A percentile compares a stretch with the other conserved stretches of the same genome.
phyloP scores from a whole-genome alignment of 2,329 filamentous ascomycete species.

The Phoma sp. region DNA sequence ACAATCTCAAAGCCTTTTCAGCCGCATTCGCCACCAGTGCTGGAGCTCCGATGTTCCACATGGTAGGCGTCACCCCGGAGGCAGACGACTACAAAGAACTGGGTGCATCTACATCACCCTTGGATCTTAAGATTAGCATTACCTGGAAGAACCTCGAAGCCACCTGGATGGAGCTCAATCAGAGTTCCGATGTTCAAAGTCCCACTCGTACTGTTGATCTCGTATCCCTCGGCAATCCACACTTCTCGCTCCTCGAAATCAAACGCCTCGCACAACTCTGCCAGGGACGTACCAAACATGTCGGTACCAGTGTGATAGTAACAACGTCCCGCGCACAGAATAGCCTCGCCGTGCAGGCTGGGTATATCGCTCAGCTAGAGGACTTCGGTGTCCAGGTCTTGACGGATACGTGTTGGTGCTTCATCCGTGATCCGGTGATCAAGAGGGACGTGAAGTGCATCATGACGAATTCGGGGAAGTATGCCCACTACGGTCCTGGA shows the following conservation, averaged over 20 bases:
- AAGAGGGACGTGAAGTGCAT: slow-evolving; percentile 36
- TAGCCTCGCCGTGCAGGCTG: slow-evolving; percentile 32
- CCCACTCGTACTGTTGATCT: slow-evolving; percentile 41
- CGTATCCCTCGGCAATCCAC: slow-evolving; percentile 56
- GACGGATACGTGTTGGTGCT: slow-evolving; percentile 60
- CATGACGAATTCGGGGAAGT: slow-evolving; percentile 58
- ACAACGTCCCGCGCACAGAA: slow-evolving; percentile 27
- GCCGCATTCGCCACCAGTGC: slow-evolving; percentile 56
- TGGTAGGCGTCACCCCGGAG: slow-evolving; percentile 52
- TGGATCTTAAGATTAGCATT: neutral
- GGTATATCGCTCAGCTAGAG: slow-evolving; percentile 41
- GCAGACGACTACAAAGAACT: slow-evolving; percentile 20
- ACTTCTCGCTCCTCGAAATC: slow-evolving; percentile 53
- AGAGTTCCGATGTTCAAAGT: neutral
- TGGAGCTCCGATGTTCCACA: slow-evolving; percentile 56
- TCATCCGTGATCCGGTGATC: slow-evolving; percentile 54
- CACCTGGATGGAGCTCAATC: neutral
- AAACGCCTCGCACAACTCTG: slow-evolving; percentile 42
- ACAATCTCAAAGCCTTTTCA: slow-evolving; percentile 54
- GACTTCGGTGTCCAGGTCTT: slow-evolving; percentile 51
- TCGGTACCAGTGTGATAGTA: slow-evolving; percentile 9
- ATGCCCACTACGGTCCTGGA: slow-evolving; percentile 53
- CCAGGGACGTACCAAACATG: slow-evolving; percentile 26
- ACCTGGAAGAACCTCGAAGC: neutral
- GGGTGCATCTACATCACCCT: neutral